Evolutionary conservation across 352 stramenopile species (phyloP), one percentile per base, ranked within the genome.

Genomic region (Lagenidium sp.): DNA sequence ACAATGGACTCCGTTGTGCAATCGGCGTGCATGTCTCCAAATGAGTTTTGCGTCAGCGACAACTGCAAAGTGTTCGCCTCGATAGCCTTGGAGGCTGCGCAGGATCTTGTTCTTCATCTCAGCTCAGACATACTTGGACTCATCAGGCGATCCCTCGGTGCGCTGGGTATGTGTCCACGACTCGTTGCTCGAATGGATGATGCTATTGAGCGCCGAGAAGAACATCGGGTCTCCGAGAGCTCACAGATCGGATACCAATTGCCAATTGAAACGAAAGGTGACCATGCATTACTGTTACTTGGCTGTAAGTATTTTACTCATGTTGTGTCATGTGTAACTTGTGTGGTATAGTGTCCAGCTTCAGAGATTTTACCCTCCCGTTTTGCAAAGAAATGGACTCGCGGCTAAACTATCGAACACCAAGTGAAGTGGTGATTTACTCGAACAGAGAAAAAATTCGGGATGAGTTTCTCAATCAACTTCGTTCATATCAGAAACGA

Each of bases 331-430:
- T 10, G 11, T 30, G 15, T 35, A n/a, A 8, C 34, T n/a, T 44
- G 19, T 36, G 8, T 31, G 21, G 8, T 44, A 18, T 34, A 59
- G 69, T 55, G 7, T 80, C 55, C 19, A 45, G 59, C 0, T 67
- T 73, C 11, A 58, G 51, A 15, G 66, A 85, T 44, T 84, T 79
- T 35, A 56, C 68, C 7, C 50, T 85, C 4, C 72, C 72, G 2
- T 88, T 88, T 26, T 74, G 75, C 36, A 69, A 85, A 41, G 69
- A 77, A 24, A 70, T 63, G 1, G 76, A 88, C 38, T 88, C 76
- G 7, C 65, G 76, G 1, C 46, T 84, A 28, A 69, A 88, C 41
- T 88, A 80, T 32, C 67, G 69, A 13, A 69, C 67, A 10, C 63
- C 67, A 4, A 46, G 42, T 0, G 76, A 84, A 34, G 64, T 65